A percentile compares a stretch with the other conserved stretches of the same genome.
phyloP scores from a whole-genome alignment of 306 rosid genomes.

The Prunus davidiana region DNA sequence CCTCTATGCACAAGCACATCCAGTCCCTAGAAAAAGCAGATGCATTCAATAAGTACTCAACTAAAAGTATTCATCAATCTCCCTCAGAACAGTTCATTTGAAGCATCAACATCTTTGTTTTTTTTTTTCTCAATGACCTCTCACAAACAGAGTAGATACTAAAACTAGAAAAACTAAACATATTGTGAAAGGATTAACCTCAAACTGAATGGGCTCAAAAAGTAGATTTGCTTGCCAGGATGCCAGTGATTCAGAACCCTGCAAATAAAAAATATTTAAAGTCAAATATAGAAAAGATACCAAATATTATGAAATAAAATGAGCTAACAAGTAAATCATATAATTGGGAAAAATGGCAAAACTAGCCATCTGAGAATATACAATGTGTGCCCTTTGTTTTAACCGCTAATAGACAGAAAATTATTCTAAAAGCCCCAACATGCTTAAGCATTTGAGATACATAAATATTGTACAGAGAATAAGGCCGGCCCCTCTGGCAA shows the following conservation, averaged over 20 bases:
- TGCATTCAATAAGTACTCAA: not conserved
- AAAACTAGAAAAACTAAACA: not conserved
- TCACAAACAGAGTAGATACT: not conserved
- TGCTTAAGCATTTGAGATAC: not conserved
- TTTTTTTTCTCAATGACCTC: not conserved
- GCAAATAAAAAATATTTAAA: constrained; percentile 10
- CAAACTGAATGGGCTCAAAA: constrained; percentile 84
- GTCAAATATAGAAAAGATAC: not conserved
- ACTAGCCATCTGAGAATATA: not conserved
- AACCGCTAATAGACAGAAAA: not conserved
- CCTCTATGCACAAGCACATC: constrained; percentile 92
- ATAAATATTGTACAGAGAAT: not conserved
- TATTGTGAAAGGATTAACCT: constrained; percentile 42
- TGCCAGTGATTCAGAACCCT: constrained; percentile 91
- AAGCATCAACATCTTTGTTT: not conserved
- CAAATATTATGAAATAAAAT: not conserved
- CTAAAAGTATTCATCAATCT: not conserved
- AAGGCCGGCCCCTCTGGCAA: not conserved
- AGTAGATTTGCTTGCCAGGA: constrained; percentile 99
- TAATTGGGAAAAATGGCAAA: not conserved
- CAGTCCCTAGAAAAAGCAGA: constrained; percentile 45
- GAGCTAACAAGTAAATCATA: not conserved
- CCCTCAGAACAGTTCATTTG: not conserved
- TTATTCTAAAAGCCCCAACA: not conserved
- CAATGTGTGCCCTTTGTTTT: not conserved